Evolutionary conservation across 1,284 basidiomycete species (phyloP).

Genomic region (Lignosus rhinocerotis): DNA sequence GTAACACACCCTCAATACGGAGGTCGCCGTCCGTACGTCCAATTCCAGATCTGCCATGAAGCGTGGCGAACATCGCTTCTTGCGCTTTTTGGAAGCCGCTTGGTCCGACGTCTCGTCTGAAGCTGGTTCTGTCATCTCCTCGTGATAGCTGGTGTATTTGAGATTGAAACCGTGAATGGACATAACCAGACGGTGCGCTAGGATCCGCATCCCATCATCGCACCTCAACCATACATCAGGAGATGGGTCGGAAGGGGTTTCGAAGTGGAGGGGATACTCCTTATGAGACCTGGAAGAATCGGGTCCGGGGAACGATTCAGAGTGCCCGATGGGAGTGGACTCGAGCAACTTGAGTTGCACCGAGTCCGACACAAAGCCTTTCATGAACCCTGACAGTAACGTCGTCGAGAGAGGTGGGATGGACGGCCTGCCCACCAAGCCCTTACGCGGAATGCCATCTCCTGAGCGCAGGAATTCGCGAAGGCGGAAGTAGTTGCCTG

Average conservation of each 20-base stretch:
- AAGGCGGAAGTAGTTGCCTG: conserved; percentile 22
- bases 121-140: too few relatives aligned
- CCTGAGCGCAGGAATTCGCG: conserved; percentile 4
- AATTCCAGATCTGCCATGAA: neutral
- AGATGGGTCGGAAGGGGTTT: too few relatives aligned
- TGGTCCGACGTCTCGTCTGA: too few relatives aligned
- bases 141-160: neutral
- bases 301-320: too few relatives aligned
- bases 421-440: neutral
- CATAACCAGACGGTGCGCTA: neutral
- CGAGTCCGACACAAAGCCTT: neutral
- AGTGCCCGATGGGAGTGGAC: too few relatives aligned
- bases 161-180: neutral
- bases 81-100: neutral
- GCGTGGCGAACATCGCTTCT: neutral
- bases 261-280: too few relatives aligned
- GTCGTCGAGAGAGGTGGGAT: neutral
- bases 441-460: too few relatives aligned
- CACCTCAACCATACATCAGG: too few relatives aligned
- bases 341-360: too few relatives aligned
- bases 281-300: too few relatives aligned
- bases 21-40: neutral
- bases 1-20: conserved; percentile 1
- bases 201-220: neutral
- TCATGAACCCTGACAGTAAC: neutral